Base-by-base conservation (phyloP, 2,329 filamentous ascomycete genomes). In the Apiospora sp. region DNA sequence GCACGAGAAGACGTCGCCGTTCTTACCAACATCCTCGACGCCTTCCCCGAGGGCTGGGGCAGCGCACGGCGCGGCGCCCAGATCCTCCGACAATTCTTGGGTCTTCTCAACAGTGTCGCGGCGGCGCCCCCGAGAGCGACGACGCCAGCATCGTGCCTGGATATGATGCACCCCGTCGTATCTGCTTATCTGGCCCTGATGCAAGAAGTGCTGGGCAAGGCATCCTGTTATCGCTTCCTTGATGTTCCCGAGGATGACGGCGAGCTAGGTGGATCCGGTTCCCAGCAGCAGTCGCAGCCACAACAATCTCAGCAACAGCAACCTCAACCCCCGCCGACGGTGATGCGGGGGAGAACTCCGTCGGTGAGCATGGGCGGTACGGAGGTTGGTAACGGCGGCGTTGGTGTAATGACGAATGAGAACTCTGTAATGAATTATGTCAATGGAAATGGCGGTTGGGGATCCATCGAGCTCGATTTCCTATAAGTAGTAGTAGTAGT, bases 31-130 rank as follows among this genome's bases (percentile, higher is more conserved):
- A 80, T 84, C 30, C 78, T 84, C 19, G 81, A 84, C 54, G 82
- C 82, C 12, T 84, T 84, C 72, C 79, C 83, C 0, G 77, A 79
- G 16, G 76, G 75, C 37, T 85, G 83, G 83, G 64, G 73, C 4
- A 75, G 77, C 4, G 82, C 83, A 1, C 81, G 79, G 22, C 80
- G 80, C n/a, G 81, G 80, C 12, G 81, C 80, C 5, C 78, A 77
- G 13, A 76, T 84, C 30, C 77, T 84, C 51, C 81, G 75, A 51
- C 81, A 78, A 77, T 82, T 80, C 71, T 72, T 79, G 41, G 71
- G 71, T 4, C 68, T 77, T 6, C 72, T 79, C 2, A 72, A 75
- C 13, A 73, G 70, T 12, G 72, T 54, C 8, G 70, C 76, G 5
- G 74, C 72, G 44, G 77, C 75, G 51, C 30, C 54, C 19, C 58